Percentiles rank a stretch among this genome's conserved stretches.
phyloP scores from a whole-genome alignment of 2,329 filamentous ascomycete species.

The Lasiodiplodia hormozganensis region DNA sequence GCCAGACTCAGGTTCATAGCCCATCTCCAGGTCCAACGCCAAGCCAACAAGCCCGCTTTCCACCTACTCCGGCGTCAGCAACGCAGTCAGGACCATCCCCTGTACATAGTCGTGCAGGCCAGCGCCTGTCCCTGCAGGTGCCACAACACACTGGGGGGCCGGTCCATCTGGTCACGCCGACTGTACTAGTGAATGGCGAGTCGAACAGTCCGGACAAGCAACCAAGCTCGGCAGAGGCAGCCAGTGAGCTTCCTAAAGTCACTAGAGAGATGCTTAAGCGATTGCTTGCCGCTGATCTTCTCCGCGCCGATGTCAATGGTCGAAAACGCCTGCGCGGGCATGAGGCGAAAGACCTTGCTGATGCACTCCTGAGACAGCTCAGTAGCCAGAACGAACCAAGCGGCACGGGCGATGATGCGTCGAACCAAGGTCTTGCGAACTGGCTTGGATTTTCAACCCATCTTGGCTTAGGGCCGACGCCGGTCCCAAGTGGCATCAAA shows the following conservation, averaged over 20 bases:
- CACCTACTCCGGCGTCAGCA: conserved; percentile 48
- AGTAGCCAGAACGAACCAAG: conserved; percentile 32
- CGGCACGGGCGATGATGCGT: conserved; percentile 36
- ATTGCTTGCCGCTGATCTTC: conserved; percentile 54
- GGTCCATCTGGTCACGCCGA: conserved; percentile 68
- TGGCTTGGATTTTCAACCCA: conserved; percentile 48
- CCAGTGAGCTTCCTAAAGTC: not conserved
- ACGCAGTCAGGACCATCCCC: conserved; percentile 32
- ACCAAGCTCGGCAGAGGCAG: conserved; percentile 27
- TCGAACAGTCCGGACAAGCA: conserved; percentile 27
- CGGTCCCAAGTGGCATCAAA: conserved; percentile 40
- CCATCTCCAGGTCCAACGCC: not conserved
- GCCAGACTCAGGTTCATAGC: conserved; percentile 28
- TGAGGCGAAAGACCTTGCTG: conserved; percentile 56
- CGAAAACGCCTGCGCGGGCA: conserved; percentile 53
- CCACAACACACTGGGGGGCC: conserved; percentile 66
- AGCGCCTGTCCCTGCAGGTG: conserved; percentile 67
- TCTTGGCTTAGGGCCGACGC: conserved; percentile 47
- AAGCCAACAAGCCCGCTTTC: conserved; percentile 38
- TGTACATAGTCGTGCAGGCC: conserved; percentile 46
- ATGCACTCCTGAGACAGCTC: conserved; percentile 47
- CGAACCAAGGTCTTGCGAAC: conserved; percentile 47
- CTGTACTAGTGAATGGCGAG: conserved; percentile 62
- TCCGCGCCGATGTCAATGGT: conserved; percentile 53
- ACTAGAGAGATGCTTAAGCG: conserved; percentile 53